These are phyloP conservation scores for Rhynchosporium graminicola DNA, from an alignment of 2,329 filamentous ascomycete species.

Conservation along the genomic window DNA sequence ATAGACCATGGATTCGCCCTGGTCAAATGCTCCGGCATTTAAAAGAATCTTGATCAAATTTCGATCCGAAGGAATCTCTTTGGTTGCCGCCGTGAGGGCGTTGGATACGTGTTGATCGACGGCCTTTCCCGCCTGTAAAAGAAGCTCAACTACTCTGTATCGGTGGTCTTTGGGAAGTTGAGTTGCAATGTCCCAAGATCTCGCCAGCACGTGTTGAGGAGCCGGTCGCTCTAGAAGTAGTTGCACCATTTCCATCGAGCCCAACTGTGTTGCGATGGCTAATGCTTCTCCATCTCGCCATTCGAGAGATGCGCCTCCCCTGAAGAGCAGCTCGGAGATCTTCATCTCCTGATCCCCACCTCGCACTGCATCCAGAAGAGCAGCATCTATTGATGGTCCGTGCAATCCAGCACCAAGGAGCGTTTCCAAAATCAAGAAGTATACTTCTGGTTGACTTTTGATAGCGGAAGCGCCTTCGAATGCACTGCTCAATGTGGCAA, in stretches of 20 bases:
- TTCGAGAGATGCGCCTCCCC: constrained; percentile 23
- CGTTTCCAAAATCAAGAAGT: constrained; percentile 18
- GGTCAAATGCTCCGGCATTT: constrained; percentile 51
- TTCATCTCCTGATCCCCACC: constrained; percentile 22
- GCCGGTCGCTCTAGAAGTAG: constrained; percentile 17
- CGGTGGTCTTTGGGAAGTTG: constrained; percentile 19
- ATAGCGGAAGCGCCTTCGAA: constrained; percentile 23
- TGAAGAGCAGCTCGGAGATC: constrained; percentile 19
- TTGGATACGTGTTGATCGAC: constrained; percentile 23
- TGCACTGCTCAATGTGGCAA: constrained; percentile 19
- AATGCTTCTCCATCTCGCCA: constrained; percentile 25
- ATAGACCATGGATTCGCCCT: constrained; percentile 51
- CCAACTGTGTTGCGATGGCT: constrained; percentile 19
- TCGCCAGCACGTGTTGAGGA: constrained; percentile 17
- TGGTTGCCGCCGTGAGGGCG: constrained; percentile 21
- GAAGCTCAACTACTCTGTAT: constrained; percentile 17
- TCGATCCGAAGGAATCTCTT: constrained; percentile 21
- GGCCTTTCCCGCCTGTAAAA: constrained; percentile 26
- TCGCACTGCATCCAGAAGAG: constrained; percentile 22
- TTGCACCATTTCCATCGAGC: constrained; percentile 19
- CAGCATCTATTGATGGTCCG: constrained; percentile 22
- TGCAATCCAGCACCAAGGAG: constrained; percentile 24
- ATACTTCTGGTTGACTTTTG: constrained; percentile 13
- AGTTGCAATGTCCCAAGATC: constrained; percentile 19
- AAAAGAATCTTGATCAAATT: constrained; percentile 51